Conservation (phyloP, 371 early-diverging fungal genomes). For the Batkoa obscura region DNA sequence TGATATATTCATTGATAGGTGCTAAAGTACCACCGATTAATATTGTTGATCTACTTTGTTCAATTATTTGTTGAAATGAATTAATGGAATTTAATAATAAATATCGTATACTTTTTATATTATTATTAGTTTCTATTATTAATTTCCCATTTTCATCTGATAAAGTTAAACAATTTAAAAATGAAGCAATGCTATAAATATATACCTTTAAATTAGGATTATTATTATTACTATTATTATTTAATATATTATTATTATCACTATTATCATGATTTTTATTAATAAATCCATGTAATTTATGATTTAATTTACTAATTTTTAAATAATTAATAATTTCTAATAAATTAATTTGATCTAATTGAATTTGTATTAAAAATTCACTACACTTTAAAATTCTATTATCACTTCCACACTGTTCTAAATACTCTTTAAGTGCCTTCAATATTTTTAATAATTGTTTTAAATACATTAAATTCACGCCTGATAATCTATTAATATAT, state of each 20-base stretch:
- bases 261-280: conserved; percentile 18
- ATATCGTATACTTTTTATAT: conserved; percentile 27
- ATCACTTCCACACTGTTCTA: not conserved
- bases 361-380: conserved; percentile 43
- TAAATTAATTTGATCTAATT: conserved; percentile 70
- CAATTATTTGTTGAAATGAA: conserved; percentile 56
- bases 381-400: conserved; percentile 16
- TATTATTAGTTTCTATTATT: not conserved
- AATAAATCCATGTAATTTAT: conserved; percentile 11
- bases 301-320: conserved; percentile 23
- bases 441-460: conserved; percentile 17
- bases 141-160: no score
- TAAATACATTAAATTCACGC: conserved; percentile 10
- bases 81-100: conserved; percentile 73
- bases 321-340: conserved; percentile 60
- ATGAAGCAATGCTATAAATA: no score
- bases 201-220: no score
- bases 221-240: no score
- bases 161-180: no score
- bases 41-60: conserved; percentile 63
- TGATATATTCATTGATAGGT: conserved; percentile 41
- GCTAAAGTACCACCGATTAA: conserved; percentile 96
- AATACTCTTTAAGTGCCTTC: not conserved
- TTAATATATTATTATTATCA: no score
- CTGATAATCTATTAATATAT: conserved; percentile 46